Base-by-base conservation (phyloP, 805 yeast genomes). In the Starmerella davenportii region DNA sequence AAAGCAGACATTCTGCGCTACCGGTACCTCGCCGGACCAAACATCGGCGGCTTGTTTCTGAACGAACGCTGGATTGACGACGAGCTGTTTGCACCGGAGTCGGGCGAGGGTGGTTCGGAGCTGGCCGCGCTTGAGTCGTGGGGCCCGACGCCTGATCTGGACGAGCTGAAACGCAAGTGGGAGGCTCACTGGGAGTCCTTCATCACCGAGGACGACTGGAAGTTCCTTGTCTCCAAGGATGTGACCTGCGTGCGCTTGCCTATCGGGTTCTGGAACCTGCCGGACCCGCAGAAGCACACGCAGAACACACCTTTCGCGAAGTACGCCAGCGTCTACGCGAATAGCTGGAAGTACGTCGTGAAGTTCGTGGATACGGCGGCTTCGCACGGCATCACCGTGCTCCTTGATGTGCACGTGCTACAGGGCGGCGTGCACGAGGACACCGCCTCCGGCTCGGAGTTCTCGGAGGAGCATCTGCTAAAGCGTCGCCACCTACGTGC, bases 341-440 rank as follows among this genome's bases (percentile, higher is more conserved):
- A 70, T 47, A 76, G 93, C 0, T 87, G 95, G 95, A 54, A 55
- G 4, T 61, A 66, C 17, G 64, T 76, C 43, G 72, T 70, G 54
- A 50, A 61, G 28, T 63, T 72, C 39, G 64, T 84, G 31, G 63
- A 65, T 34, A 68, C 63, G 37, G 95, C 95, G 1, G 66, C 54
- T 0, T 43, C 63, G 16, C 57, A 72, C 48, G 64, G 68, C 23
- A 87, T 87, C 41, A 78, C 82, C 11, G 74, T 87, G 1, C 51
- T 87, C 38, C 68, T 87, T 14, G 96, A 87, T 57, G 51, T 87
- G 32, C 96, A 90, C 58, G 95, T 79, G 0, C 57, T 87, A 8
- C 95, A 95, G 4, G 82, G 81, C 13, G 95, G 95, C 28, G 95
- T 95, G 19, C 87, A 90, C 52, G 68, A 73, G 1, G 78, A 75